Percentiles rank a stretch among this genome's conserved stretches.
Conservation (phyloP, 2,329 filamentous ascomycete genomes). For the Hymenoscyphus infarciens region DNA sequence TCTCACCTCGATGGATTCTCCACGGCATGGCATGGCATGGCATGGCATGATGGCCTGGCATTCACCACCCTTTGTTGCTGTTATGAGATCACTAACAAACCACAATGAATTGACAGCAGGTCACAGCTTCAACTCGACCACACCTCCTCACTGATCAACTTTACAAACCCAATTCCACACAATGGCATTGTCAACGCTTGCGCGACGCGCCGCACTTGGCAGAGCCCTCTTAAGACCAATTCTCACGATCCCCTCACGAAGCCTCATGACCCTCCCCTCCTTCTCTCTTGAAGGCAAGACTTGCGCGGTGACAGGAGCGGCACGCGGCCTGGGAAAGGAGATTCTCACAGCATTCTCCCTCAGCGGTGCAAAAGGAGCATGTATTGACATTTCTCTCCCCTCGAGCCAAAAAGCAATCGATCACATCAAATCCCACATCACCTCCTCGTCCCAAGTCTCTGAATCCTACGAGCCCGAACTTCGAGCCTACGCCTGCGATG, state of each 20-base stretch:
- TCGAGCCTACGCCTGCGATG: slow-evolving; percentile 39
- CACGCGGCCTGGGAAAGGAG: slow-evolving; percentile 48
- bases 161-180: neutral
- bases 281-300: slow-evolving; percentile 46
- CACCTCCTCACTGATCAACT: neutral
- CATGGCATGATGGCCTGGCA: neutral
- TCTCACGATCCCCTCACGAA: slow-evolving; percentile 10
- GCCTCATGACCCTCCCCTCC: slow-evolving; percentile 25
- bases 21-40: neutral
- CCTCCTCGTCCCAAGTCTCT: slow-evolving; percentile 16
- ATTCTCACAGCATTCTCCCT: slow-evolving; percentile 40
- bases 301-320: slow-evolving; percentile 48
- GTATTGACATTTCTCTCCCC: slow-evolving; percentile 23
- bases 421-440: slow-evolving; percentile 32
- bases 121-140: neutral
- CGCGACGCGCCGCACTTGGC: slow-evolving; percentile 1
- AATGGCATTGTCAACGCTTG: neutral
- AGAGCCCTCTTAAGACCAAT: neutral
- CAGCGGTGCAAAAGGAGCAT: slow-evolving; percentile 29
- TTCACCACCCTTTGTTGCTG: neutral
- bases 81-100: neutral
- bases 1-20: neutral
- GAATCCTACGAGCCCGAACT: slow-evolving; percentile 32
- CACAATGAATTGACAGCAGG: neutral
- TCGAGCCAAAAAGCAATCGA: slow-evolving; percentile 30